A percentile compares a stretch with the other conserved stretches of the same genome.
Evolutionary conservation across 305 asterid genomes (phyloP).

Genomic region (Ruellia speciosa): DNA sequence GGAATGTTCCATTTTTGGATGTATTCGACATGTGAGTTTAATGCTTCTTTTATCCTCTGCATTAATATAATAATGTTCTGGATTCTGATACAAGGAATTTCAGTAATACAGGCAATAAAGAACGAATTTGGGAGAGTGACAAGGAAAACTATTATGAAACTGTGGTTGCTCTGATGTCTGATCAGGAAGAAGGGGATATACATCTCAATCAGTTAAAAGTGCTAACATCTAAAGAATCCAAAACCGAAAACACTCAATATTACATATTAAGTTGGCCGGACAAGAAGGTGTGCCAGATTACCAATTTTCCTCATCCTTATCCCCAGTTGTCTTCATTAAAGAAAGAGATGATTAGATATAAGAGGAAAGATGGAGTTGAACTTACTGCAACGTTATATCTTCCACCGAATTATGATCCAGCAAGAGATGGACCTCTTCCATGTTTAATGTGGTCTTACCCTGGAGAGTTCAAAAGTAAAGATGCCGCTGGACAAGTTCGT

Average conservation of each 20-base stretch:
- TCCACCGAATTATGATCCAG: conserved; percentile 87
- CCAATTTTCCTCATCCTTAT: conserved; percentile 93
- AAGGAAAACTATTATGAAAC: conserved; percentile 76
- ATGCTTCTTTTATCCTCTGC: conserved; percentile 23
- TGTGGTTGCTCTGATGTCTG: conserved; percentile 81
- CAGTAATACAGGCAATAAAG: conserved; percentile 91
- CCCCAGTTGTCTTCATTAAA: conserved; percentile 83
- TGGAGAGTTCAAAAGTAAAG: conserved; percentile 96
- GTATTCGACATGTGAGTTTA: conserved; percentile 85
- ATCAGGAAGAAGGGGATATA: conserved; percentile 66
- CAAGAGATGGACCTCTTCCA: conserved; percentile 91
- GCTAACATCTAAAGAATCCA: conserved; percentile 85
- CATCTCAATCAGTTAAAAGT: conserved; percentile 48
- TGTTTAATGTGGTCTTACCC: conserved; percentile 99
- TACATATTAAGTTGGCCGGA: conserved; percentile 78
- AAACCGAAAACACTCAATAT: conserved; percentile 89
- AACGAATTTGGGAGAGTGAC: conserved; percentile 95
- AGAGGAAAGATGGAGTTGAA: conserved; percentile 94
- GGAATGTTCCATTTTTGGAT: conserved; percentile 86
- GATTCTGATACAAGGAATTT: conserved; percentile 40
- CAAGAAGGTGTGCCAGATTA: conserved; percentile 70
- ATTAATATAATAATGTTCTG: conserved; percentile 23
- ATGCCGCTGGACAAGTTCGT: conserved; percentile 97
- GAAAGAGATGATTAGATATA: conserved; percentile 91
- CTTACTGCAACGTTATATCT: conserved; percentile 89